Evolutionary conservation across 306 rosid species (phyloP), one percentile per base, ranked within the genome.

Genomic region (Canavalia ensiformis): DNA sequence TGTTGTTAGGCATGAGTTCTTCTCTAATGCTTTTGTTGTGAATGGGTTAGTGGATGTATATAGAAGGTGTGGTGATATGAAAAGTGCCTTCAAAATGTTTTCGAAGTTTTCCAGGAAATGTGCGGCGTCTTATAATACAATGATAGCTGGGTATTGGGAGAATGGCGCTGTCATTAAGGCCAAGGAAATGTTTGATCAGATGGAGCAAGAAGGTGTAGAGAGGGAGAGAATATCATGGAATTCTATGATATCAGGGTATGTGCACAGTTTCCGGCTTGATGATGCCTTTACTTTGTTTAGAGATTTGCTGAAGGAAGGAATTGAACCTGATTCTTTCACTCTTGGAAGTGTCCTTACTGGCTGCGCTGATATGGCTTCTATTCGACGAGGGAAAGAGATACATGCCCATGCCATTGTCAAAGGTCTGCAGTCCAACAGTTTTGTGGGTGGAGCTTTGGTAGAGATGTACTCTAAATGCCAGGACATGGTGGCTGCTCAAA

Each of bases 401-500:
- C 91, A 88, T 75, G 71, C 85, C 64, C 84, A 73, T 5, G 94
- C 90, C 39, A 82, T 86, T 35, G 64, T 72, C 51, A 80, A 54
- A 79, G 91, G 89, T 78, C 72, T 90, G 78, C 90, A 86, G 13
- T 82, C 82, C 25, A 83, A 88, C 63, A 77, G 83, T 64, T 86
- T 86, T 65, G 86, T 88, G 4, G 84, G 91, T 44, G 94, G 94
- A 76, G 94, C 94, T 74, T 88, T 90, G 71, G 89, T 90, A 76
- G 90, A 88, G 78, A 84, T 90, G 88, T 90, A 90, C 54, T 77
- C 56, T 81, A 84, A 86, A 83, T 86, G 86, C 68, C 50, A 83
- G 73, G 82, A 84, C 46, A 60, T 75, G 46, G 45, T 28, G 42
- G 83, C 90, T 56, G 91, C 90, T 75, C 85, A 78, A 75, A 83